Base-by-base conservation (phyloP, 202 grass and related monocot species). In the Hordeum pubiflorum region DNA sequence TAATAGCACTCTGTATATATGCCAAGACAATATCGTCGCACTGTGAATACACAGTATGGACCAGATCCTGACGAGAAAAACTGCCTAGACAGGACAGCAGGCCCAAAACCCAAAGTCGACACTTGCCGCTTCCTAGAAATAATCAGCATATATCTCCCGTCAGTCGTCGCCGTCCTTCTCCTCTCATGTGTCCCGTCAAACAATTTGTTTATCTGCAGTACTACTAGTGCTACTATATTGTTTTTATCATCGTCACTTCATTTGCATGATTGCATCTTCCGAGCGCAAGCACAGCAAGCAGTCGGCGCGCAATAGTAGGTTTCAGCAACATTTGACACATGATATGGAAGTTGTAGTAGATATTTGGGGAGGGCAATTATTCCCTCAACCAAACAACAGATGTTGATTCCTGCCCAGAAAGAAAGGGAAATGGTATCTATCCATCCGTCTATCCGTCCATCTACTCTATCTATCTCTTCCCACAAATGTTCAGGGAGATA, bases 321-420 rank as follows among this genome's bases (percentile, higher is more conserved):
- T 67, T 37, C 21, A 11, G 11, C 69, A 72, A 60, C 23, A 10
- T 10, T 27, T 3, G 34, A 41, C 74, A 76, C 40, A 48, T 78
- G 54, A 3, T 3, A 32, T 29, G 43, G 13, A 46, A 46, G 43
- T 46, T 0, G 44, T 48, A 15, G 44, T 50, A 17, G 10, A 67
- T 17, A 6, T 63, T 32, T 63, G 13, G 59, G 56, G 4, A 58
- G 65, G 54, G 62, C 67, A 74, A 23, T 55, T 84, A 43, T 80
- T 69, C 81, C n/a, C 21, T 21, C 24, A 57, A 17, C 69, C 1
- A 9, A 39, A 15, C 23, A 61, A n/a, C 15, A 69, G 10, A 69
- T 24, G 60, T 22, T 46, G 86, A 75, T 80, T 80, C 76, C 70
- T 56, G 41, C 13, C 11, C 39, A 41, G 69, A 82, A 80, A 64